Base-by-base conservation (phyloP, 176 grass and related monocot genomes). In the Stipa capillata region DNA sequence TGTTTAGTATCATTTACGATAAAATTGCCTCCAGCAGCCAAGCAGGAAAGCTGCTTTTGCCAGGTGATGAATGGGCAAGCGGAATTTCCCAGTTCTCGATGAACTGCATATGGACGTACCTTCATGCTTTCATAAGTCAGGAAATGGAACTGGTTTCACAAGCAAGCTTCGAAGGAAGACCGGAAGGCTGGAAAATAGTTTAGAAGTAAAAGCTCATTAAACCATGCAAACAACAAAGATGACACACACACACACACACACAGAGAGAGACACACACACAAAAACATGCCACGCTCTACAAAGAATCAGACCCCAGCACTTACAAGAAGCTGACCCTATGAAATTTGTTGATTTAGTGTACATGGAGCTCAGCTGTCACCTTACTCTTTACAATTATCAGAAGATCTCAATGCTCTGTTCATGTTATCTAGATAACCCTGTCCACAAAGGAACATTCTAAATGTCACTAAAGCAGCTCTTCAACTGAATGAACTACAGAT, bases 361-460 rank as follows among this genome's bases (percentile, higher is more conserved):
- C 59, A 35, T 48, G 66, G 86, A 66, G 2, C 8, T 73, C 59
- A 79, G 49, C 27, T 49, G 37, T 63, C 54, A n/a, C n/a, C n/a
- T n/a, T n/a, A n/a, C n/a, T 85, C 68, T 48, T 80, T 45, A 72
- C 37, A 77, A 63, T 80, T 65, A 20, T 77, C 79, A 33, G 73
- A 6, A 25, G 84, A 83, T 83, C 13, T 83, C 59, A 83, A 32
- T 11, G 79, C 81, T 82, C 82, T 82, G 85, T 93, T 92, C 93
- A 97, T 97, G 57, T 85, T 88, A 49, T 93, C 93, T 28, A 97
- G 78, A 49, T 94, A 94, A 76, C 82, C 85, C 91, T 91, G 68
- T 35, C 47, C 80, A 72, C 12, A 68, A 74, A 69, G 32, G 24
- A 76, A 45, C 20, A 48, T 53, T 58, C 21, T 80, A 35, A 76